Percentiles rank a stretch among this genome's conserved stretches.
Evolutionary conservation across 2,329 filamentous ascomycete genomes (phyloP).

Genomic region (Cercospora sp.): DNA sequence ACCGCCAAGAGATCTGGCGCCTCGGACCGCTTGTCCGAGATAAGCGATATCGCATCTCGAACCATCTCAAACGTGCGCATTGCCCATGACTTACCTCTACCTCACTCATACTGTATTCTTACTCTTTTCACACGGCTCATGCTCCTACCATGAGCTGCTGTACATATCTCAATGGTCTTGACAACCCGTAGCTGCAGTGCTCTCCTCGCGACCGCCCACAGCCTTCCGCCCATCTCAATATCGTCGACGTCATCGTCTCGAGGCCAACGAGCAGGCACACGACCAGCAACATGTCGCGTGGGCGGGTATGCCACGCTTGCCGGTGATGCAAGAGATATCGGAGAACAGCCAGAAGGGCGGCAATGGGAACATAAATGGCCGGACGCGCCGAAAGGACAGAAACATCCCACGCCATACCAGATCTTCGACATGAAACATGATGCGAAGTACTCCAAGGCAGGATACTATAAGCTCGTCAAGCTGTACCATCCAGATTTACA

Average conservation of each 20-base stretch:
- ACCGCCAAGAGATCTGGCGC: background rate
- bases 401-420: conserved; percentile 79
- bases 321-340: conserved; percentile 27
- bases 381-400: conserved; percentile 40
- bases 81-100: background rate
- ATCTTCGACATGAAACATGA: conserved; percentile 66
- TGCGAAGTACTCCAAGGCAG: conserved; percentile 75
- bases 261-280: conserved; percentile 37
- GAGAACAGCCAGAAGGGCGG: conserved; percentile 31
- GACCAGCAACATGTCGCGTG: conserved; percentile 26
- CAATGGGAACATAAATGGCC: conserved; percentile 36
- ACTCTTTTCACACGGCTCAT: background rate
- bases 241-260: conserved; percentile 47
- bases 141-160: conserved; percentile 26
- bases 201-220: conserved; percentile 36
- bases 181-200: conserved; percentile 41
- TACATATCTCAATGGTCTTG: conserved; percentile 34
- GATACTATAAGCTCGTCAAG: conserved; percentile 90
- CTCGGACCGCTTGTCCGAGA: background rate
- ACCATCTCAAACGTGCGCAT: conserved; percentile 11
- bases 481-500: conserved; percentile 83
- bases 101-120: background rate
- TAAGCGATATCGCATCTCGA: conserved; percentile 6
- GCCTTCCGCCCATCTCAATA: conserved; percentile 28
- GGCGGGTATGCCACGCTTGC: conserved; percentile 38